Percentiles rank a stretch among this genome's conserved stretches.
Conservation (phyloP, 108 stramenopile genomes). For the Hondaea fermentalgiana region DNA sequence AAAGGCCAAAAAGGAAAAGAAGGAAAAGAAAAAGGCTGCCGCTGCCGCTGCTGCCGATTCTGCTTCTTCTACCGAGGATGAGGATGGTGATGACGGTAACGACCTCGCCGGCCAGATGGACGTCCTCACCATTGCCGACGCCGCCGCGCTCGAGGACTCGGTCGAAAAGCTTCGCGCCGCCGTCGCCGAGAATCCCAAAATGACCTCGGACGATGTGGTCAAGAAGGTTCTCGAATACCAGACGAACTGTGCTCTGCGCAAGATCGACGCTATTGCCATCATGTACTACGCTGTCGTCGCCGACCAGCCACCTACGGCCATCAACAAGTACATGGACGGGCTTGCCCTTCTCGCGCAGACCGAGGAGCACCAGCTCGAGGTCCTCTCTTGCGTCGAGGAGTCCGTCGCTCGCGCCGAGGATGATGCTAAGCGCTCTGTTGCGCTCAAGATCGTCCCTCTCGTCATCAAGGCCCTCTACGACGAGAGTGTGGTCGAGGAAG, state of each 20-base stretch:
- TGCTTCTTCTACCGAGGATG: not conserved
- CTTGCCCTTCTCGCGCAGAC: not conserved
- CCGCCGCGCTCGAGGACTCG: not conserved
- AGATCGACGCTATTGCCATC: conserved; percentile 1
- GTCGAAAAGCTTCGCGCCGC: not conserved
- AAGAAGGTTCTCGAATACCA: not conserved
- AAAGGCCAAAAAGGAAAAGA: conserved; percentile 42
- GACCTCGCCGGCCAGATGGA: not conserved
- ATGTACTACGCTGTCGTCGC: not conserved
- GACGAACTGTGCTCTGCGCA: not conserved
- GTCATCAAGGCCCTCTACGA: conserved; percentile 80
- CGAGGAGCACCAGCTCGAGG: not conserved
- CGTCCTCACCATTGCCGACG: not conserved
- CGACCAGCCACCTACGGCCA: not conserved
- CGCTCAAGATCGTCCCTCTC: conserved; percentile 68
- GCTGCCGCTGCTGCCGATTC: not conserved
- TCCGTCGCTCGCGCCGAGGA: conserved; percentile 1
- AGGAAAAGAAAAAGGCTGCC: conserved; percentile 47
- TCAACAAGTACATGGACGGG: conserved; percentile 6
- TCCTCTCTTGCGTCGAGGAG: conserved; percentile 14
- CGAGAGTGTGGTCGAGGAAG: conserved; percentile 74
- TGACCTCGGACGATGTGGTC: not conserved
- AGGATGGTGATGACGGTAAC: conserved; percentile 19
- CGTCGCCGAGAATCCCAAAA: not conserved
- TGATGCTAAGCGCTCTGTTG: conserved; percentile 1